Percentiles rank a stretch among this genome's conserved stretches.
Conservation (phyloP, 139 green algal genomes). For the Ettlia oleoabundans region DNA sequence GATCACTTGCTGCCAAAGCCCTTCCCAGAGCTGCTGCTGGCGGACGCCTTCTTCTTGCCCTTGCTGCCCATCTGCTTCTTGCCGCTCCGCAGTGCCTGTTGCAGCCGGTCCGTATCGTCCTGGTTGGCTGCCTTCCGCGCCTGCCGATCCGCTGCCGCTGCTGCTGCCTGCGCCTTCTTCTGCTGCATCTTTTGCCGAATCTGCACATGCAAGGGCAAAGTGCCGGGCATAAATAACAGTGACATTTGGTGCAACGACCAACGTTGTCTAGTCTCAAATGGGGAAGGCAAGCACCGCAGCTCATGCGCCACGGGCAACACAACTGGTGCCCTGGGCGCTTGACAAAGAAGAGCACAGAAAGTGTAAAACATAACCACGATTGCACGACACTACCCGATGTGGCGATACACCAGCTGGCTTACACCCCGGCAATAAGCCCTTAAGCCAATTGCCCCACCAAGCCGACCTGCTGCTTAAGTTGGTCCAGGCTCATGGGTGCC, state of each 20-base stretch:
- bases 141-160: not conserved
- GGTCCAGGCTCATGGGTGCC: slow-evolving; percentile 22
- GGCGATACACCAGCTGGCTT: too few relatives aligned
- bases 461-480: slow-evolving; percentile 22
- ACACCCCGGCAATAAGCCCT: not conserved
- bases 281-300: too few relatives aligned
- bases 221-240: too few relatives aligned
- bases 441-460: too few relatives aligned
- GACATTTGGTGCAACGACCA: too few relatives aligned
- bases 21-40: not conserved
- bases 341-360: too few relatives aligned
- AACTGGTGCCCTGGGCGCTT: too few relatives aligned
- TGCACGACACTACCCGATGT: too few relatives aligned
- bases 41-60: not conserved
- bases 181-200: slow-evolving; percentile 24
- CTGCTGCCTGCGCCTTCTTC: slow-evolving; percentile 3
- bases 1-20: slow-evolving; percentile 12
- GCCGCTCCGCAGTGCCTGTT: slow-evolving; percentile 20
- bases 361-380: too few relatives aligned
- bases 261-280: too few relatives aligned
- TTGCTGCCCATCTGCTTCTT: not conserved
- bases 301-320: too few relatives aligned
- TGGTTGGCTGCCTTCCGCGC: not conserved
- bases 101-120: slow-evolving; percentile 9
- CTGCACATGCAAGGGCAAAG: not conserved